These are phyloP conservation scores for Geum urbanum DNA, from an alignment of 306 rosid genomes.

Conservation along the genomic window DNA sequence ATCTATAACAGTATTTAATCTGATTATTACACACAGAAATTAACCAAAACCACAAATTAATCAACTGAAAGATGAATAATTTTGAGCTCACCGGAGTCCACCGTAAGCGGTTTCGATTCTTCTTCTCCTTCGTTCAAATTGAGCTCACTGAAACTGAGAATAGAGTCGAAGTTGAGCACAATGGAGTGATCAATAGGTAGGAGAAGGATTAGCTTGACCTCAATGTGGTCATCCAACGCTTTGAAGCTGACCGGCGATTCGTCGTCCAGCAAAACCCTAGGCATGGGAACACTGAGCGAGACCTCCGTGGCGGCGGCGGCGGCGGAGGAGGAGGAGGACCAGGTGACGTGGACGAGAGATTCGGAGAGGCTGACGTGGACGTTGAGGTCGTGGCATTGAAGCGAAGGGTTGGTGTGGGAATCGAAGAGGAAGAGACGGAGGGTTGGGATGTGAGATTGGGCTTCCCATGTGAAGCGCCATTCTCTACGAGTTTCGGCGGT, in stretches of 20 bases:
- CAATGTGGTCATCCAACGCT: conserved; percentile 60
- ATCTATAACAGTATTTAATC: background rate
- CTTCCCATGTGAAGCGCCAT: conserved; percentile 91
- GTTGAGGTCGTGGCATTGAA: conserved; percentile 49
- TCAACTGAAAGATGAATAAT: background rate
- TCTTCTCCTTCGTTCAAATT: conserved; percentile 23
- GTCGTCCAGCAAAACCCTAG: conserved; percentile 56
- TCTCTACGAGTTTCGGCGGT: conserved; percentile 16
- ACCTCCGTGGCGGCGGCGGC: conserved; percentile 17
- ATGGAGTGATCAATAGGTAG: conserved; percentile 77
- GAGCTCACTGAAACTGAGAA: conserved; percentile 27
- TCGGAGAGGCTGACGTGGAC: conserved; percentile 39
- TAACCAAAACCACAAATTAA: background rate
- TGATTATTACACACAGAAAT: background rate
- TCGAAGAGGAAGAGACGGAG: conserved; percentile 66
- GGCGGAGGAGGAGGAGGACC: conserved; percentile 23
- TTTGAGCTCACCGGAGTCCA: conserved; percentile 51
- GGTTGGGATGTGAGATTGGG: conserved; percentile 70
- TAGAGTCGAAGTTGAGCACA: conserved; percentile 39
- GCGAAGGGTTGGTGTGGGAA: conserved; percentile 40
- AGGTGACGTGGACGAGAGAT: conserved; percentile 40
- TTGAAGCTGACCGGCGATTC: conserved; percentile 52
- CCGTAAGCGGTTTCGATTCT: conserved; percentile 33
- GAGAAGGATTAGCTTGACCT: conserved; percentile 71
- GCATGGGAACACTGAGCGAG: conserved; percentile 66